Evolutionary conservation across 1,284 basidiomycete genomes (phyloP), one percentile per base, ranked within the genome.

Genomic region (Sutorius eximius): DNA sequence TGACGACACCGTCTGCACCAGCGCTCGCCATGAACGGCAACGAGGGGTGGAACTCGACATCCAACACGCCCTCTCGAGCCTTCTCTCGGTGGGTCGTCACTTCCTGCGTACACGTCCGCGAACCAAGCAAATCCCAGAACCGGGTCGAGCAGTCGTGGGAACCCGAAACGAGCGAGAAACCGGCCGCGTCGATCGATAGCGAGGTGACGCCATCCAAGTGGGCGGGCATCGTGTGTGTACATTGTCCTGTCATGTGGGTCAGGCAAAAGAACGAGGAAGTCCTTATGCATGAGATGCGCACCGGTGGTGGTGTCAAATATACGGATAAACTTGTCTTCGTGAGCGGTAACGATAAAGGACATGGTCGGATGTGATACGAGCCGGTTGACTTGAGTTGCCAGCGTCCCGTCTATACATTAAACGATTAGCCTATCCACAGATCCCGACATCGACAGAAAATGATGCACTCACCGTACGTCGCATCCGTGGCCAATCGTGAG

Each of bases 131-230:
- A 72, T 98, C 93, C 97, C 96, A 99, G 75, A 98, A 91, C 22
- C 96, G 88, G 43, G 95, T 79, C 18, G 93, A 95, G 69, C 95
- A 95, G 71, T 99, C 96, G 67, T 97, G 93, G 47, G 91, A 91
- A 38, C 90, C 92, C 2, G 94, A 95, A 4, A 95, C 88, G 41
- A 98, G 82, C 11, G 88, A 89, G 71, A 95, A 84, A 40, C 91
- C 92, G 3, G 91, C 79, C 0, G 92, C 85, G 58, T 96, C 93
- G 57, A 98, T 87, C 38, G 93, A 91, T 32, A 99, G 74, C 24
- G 91, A 93, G 5, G 94, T 97, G 45, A 98, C 91, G 3, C 91
- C 87, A 61, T 95, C 91, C 30, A 95, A 79, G 70, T 99, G 97
- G 16, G 93, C 95, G 10, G 90, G 77, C 80, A 97, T 92, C 32